Conservation (phyloP, 1,139 yeast species). For the Candida smagusa region DNA sequence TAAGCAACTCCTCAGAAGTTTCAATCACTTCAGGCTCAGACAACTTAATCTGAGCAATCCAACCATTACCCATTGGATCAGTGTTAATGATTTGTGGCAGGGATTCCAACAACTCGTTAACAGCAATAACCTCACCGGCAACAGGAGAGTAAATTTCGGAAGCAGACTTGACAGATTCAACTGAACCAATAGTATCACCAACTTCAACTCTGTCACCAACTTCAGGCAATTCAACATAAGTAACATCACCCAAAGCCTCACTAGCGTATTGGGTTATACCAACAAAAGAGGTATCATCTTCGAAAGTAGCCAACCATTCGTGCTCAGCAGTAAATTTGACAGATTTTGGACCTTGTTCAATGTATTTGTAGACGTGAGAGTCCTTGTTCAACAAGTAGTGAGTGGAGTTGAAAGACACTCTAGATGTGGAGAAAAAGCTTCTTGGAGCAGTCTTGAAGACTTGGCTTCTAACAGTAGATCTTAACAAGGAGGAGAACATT, state of each 20-base stretch:
- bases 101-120: conserved; percentile 63
- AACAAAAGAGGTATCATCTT: conserved; percentile 76
- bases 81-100: conserved; percentile 76
- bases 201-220: conserved; percentile 60
- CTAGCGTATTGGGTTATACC: conserved; percentile 96
- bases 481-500: conserved; percentile 10
- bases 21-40: conserved; percentile 27
- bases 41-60: conserved; percentile 80
- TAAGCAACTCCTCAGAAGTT: conserved; percentile 32
- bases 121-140: conserved; percentile 69
- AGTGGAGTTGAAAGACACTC: conserved; percentile 30
- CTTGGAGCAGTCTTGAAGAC: conserved; percentile 10
- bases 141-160: conserved; percentile 91
- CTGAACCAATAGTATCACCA: conserved; percentile 88
- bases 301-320: conserved; percentile 90
- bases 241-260: conserved; percentile 97
- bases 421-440: conserved; percentile 13
- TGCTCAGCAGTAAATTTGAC: conserved; percentile 84
- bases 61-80: conserved; percentile 92
- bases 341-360: conserved; percentile 44
- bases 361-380: conserved; percentile 50
- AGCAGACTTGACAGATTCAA: conserved; percentile 93
- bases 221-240: conserved; percentile 87
- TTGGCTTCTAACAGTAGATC: conserved; percentile 7
- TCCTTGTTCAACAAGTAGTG: conserved; percentile 49